phyloP scores from a whole-genome alignment of 768 basidiomycete genomes.

The Myochromella boudieri region DNA sequence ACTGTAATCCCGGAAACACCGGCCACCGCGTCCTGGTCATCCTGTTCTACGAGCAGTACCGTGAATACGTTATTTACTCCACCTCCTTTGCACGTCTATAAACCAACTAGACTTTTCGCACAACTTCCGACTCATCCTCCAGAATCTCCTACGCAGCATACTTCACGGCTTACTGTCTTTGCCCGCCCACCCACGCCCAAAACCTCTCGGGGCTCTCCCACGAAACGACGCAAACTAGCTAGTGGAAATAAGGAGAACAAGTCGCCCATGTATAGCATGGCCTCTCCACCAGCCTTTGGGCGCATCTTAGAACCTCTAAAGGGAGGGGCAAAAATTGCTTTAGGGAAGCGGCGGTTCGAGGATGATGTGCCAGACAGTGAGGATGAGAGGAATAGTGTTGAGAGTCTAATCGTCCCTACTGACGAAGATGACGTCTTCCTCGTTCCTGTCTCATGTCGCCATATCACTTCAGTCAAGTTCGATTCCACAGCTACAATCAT shows the following conservation, averaged over 20 bases:
- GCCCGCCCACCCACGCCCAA: conserved; percentile 31
- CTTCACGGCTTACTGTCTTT: conserved; percentile 14
- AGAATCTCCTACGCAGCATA: conserved; percentile 17
- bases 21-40: conserved; percentile 3
- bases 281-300: conserved; percentile 41
- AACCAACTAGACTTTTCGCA: conserved; percentile 15
- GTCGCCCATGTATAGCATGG: conserved; percentile 31
- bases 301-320: conserved; percentile 39
- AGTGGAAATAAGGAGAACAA: conserved; percentile 61
- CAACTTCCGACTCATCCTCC: conserved; percentile 11
- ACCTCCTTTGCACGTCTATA: conserved; percentile 7
- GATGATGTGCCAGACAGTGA: conserved; percentile 36
- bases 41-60: background rate
- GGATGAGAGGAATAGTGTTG: conserved; percentile 27
- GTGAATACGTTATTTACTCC: conserved; percentile 3
- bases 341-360: conserved; percentile 46
- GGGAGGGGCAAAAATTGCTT: conserved; percentile 12
- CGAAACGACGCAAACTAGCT: conserved; percentile 36
- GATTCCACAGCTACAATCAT: background rate
- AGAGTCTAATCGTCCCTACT: conserved; percentile 4
- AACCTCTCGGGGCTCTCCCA: conserved; percentile 24
- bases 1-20: conserved; percentile 3
- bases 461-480: background rate
- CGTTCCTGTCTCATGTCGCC: background rate
- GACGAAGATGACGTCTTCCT: conserved; percentile 17